These are phyloP conservation scores for Dacryopinax primogenitus DNA, from an alignment of 768 basidiomycete species.

Conservation along the genomic window DNA sequence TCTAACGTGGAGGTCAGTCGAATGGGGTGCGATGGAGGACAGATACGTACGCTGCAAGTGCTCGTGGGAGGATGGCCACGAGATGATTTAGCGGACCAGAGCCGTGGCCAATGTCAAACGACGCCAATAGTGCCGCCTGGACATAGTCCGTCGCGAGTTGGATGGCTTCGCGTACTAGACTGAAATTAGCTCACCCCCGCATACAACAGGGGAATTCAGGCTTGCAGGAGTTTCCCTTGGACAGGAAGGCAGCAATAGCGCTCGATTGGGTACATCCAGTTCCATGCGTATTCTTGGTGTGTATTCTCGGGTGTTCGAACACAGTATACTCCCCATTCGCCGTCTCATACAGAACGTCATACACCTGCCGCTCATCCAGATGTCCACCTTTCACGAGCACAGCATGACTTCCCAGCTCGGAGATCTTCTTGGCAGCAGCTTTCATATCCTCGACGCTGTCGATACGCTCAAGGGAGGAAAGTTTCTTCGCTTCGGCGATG, in stretches of 20 bases:
- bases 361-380: conserved; percentile 38
- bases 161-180: conserved; percentile 45
- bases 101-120: conserved; percentile 55
- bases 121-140: conserved; percentile 57
- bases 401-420: conserved; percentile 37
- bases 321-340: conserved; percentile 32
- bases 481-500: conserved; percentile 59
- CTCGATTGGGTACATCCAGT: conserved; percentile 89
- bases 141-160: conserved; percentile 56
- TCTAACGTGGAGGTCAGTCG: conserved; percentile 31
- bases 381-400: conserved; percentile 85
- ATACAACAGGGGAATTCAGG: not conserved
- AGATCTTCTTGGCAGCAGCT: conserved; percentile 38
- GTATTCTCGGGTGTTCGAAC: conserved; percentile 47
- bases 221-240: conserved; percentile 34
- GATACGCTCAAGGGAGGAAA: conserved; percentile 39
- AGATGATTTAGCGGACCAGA: conserved; percentile 81
- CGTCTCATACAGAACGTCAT: conserved; percentile 46
- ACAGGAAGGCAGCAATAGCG: conserved; percentile 58
- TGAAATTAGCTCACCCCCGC: not conserved
- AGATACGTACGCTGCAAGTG: conserved; percentile 44
- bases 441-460: conserved; percentile 47
- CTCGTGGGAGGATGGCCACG: conserved; percentile 39
- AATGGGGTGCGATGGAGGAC: not conserved
- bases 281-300: conserved; percentile 70